Evolutionary conservation across 805 yeast genomes (phyloP), one percentile per base, ranked within the genome.

Genomic region (Monosporozyma siamensis): DNA sequence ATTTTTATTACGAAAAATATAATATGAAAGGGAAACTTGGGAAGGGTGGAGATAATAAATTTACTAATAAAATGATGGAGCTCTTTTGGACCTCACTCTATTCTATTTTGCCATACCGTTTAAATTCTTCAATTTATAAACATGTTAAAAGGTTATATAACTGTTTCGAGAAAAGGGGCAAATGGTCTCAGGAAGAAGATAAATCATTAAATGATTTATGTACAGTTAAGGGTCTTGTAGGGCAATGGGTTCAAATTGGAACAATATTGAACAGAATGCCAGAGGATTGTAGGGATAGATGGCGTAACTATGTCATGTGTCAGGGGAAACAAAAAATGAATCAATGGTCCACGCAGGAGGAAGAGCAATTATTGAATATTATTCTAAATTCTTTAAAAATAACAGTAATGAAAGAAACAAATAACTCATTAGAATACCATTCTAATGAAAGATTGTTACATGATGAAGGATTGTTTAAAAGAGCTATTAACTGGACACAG

Each of bases 231-330:
- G 40, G 37, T 9, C 17, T 44, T n/a, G 82, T 77, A 41, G 84
- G 89, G n/a, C 82, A 81, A 54, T 88, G 96, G 97, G 83, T 82
- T 53, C 65, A 68, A 20, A 83, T 88, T 47, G 95, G 95, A 4
- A 70, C 71, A 36, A 64, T 67, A 10, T 68, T 88, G 77, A 82
- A 81, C 9, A 69, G 96, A 52, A 87, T 88, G 95, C 96, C 97
- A 0, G 96, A 88, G 54, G 97, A 88, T 61, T 87, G 95, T 61
- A 71, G 96, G 49, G 97, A 88, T 59, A 69, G 96, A 47, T 88
- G 94, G 94, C 70, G 96, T 59, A 88, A 88, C 58, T 87, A 87
- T 57, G 81, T 86, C 47, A 87, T 86, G 59, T 87, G 95, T 64
- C 95, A 95, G 12, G 69, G 66, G 17, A 73, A 73, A 42, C 68